Evolutionary conservation across 345 rosid species (phyloP).

Genomic region (Hirschfeldia incana): DNA sequence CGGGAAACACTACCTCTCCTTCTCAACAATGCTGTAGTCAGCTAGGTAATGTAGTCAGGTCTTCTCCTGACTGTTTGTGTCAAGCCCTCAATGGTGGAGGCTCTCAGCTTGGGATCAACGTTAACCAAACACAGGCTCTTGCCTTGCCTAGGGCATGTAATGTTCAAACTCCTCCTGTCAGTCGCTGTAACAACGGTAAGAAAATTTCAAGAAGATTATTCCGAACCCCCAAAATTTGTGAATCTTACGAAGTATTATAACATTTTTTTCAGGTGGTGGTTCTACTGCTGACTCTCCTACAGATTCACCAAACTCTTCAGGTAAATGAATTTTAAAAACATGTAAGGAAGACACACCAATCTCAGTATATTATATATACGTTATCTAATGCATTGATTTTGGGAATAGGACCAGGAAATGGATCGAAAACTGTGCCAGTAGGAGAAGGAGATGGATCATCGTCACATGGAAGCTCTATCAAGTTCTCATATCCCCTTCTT

Average conservation of each 20-base stretch:
- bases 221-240: not conserved
- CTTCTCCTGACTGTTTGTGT: constrained; percentile 83
- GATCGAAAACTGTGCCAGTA: constrained; percentile 65
- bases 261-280: constrained; percentile 31
- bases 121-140: constrained; percentile 76
- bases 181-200: constrained; percentile 63
- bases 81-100: constrained; percentile 65
- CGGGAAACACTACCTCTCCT: constrained; percentile 71
- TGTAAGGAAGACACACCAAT: constrained; percentile 3
- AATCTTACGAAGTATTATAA: not conserved
- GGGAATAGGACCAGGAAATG: constrained; percentile 29
- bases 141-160: constrained; percentile 76
- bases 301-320: constrained; percentile 63
- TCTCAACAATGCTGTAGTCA: constrained; percentile 75
- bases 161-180: constrained; percentile 77
- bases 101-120: constrained; percentile 68
- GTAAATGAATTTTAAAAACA: constrained; percentile 39
- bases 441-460: constrained; percentile 52
- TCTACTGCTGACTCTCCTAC: constrained; percentile 56
- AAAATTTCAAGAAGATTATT: constrained; percentile 1
- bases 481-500: constrained; percentile 53
- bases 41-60: constrained; percentile 60
- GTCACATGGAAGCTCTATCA: constrained; percentile 62
- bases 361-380: not conserved
- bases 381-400: constrained; percentile 3